Conservation (phyloP, 805 yeast genomes). For the Debaryomyces tyrocola region DNA sequence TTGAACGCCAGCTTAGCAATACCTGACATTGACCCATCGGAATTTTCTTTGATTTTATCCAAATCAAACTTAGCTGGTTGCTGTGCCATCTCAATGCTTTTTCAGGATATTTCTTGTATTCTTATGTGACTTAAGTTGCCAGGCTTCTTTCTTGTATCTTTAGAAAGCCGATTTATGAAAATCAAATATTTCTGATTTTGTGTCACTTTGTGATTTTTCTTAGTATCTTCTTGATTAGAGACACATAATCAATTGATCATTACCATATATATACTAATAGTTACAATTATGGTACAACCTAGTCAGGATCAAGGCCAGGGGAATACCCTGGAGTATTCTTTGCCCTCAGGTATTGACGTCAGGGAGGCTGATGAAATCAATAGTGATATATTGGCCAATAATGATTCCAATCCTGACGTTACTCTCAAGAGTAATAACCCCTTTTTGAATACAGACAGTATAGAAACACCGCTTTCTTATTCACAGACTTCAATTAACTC, state of each 20-base stretch:
- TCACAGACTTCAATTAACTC: conserved; percentile 10
- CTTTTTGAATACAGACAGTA: background rate
- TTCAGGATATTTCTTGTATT: background rate
- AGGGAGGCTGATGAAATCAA: background rate
- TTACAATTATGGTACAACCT: background rate
- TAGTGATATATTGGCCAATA: background rate
- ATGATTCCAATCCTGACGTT: background rate
- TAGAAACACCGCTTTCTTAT: conserved; percentile 4
- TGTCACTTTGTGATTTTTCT: background rate
- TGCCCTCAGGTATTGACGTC: background rate
- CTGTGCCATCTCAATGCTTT: background rate
- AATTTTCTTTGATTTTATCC: conserved; percentile 31
- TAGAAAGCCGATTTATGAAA: too few relatives aligned
- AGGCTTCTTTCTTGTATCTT: background rate
- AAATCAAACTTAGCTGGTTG: conserved; percentile 22
- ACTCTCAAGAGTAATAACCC: background rate
- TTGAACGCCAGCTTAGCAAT: conserved; percentile 42
- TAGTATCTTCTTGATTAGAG: background rate
- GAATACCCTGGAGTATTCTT: background rate
- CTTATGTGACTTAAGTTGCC: background rate
- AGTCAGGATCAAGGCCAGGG: background rate
- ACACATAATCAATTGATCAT: background rate
- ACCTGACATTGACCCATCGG: conserved; percentile 40
- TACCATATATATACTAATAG: background rate
- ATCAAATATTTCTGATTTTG: background rate